Evolutionary conservation across 345 rosid genomes (phyloP), one percentile per base, ranked within the genome.

Genomic region (Moricandia arvensis): DNA sequence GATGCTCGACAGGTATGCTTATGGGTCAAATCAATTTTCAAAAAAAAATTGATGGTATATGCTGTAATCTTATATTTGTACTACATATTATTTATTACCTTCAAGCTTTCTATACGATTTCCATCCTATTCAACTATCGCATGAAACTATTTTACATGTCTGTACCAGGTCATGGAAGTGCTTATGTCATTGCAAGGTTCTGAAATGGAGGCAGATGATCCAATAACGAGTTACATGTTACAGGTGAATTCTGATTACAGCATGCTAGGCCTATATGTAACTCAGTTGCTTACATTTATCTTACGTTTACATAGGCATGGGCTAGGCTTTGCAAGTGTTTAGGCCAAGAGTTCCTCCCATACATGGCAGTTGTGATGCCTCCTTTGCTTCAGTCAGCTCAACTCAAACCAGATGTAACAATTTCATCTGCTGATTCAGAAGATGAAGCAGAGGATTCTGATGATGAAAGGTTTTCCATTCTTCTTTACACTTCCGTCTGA

Each of bases 301-400:
- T 29, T 29, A 41, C 21, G 27, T 49, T 83, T 53, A 72, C 70
- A 13, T 77, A 95, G 97, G 99, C 98, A 21, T 95, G 99, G 99
- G 98, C 99, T 58, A 87, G 99, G 76, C 97, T 95, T 51, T 95
- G 99, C 90, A 95, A 95, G 80, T 95, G 99, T 80, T 79, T 95
- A 79, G 99, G 99, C 41, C 98, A 90, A 75, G 99, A 95, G 80
- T 95, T 95, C 81, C 94, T 95, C 73, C 99, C 99, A 37, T 95
- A 95, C 65, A 92, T 95, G 99, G 85, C 81, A 58, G 91, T 95
- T 77, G 99, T 95, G 63, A 95, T 95, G 99, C 99, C 99, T 35
- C 96, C 98, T 70, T 79, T 95, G 83, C 97, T 95, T 26, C 96
- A 81, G 79, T 95, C 99, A 80, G 97, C 99, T 79, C 98, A 95